Base-by-base conservation (phyloP, 2,329 filamentous ascomycete genomes). In the Ophiostoma novo-ulmi region DNA sequence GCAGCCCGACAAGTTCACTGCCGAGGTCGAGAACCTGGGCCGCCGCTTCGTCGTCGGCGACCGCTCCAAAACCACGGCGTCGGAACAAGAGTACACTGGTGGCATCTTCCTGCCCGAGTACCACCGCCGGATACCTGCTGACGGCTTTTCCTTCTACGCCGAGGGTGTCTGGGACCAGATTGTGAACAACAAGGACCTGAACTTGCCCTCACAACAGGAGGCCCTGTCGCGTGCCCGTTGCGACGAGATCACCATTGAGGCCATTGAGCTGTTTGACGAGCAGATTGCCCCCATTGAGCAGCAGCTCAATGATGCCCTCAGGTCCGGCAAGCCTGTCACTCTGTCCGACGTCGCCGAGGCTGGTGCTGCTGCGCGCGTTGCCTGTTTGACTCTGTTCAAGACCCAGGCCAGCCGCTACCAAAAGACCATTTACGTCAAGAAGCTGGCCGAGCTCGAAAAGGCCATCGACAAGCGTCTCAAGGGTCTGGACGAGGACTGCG, bases 91-190 rank as follows among this genome's bases (percentile, higher is more conserved):
- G 73, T 84, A 90, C 1, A 87, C 91, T 67, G 92, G 91, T 17
- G 91, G 91, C 5, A 87, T 99, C 5, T 95, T 99, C 78, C 82
- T 98, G 63, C 90, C 95, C 31, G 94, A 97, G 76, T 99, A 99
- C 79, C 95, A 99, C 81, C 87, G 95, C 73, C 87, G 95, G 71
- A 99, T 99, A 74, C 95, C 95, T 13, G 95, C 95, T 11, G 95
- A 99, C 79, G 95, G 95, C n/a, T 95, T 98, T 78, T 92, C 94
- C 0, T 85, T 93, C 72, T 99, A 99, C 76, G 94, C 95, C 0
- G 89, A 95, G 78, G 93, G 94, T 58, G 88, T 99, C 64, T 99
- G 95, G 95, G 94, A 98, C 77, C 94, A 98, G 81, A 99, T 99
- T 78, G 94, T 97, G 76, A 91, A 94, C 83, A 99, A 99, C 85